Conservation (phyloP, 73 alveolate species). For the Paramecium tetraurelia region DNA sequence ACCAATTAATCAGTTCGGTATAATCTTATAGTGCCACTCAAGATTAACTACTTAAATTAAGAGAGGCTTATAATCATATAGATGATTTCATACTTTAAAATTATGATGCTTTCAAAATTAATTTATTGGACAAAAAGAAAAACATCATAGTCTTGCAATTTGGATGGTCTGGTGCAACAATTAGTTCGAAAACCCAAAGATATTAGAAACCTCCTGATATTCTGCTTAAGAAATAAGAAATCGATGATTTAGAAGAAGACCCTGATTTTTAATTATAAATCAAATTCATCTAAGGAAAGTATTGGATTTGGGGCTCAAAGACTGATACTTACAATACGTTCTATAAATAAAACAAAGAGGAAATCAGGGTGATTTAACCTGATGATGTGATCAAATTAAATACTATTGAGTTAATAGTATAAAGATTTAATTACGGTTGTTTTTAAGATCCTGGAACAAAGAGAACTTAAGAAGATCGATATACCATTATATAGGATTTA, state of each 20-base stretch:
- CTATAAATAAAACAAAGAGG: conserved; percentile 23
- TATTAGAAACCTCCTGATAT: conserved; percentile 49
- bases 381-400: conserved; percentile 51
- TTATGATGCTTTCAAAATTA: neutral
- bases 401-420: conserved; percentile 17
- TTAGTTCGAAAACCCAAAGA: neutral
- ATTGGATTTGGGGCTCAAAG: conserved; percentile 27
- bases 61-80: neutral
- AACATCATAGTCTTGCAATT: neutral
- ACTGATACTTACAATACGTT: neutral
- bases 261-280: conserved; percentile 2
- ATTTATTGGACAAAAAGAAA: neutral
- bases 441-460: conserved; percentile 50
- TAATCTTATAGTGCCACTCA: neutral
- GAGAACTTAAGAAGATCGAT: conserved; percentile 55
- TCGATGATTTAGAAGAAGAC: conserved; percentile 26
- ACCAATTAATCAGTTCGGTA: neutral
- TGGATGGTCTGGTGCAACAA: conserved; percentile 45
- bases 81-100: neutral
- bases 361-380: neutral
- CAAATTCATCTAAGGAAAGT: neutral
- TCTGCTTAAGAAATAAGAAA: neutral
- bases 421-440: conserved; percentile 55
- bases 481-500: conserved; percentile 35
- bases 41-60: neutral